Evolutionary conservation across 2,329 filamentous ascomycete genomes (phyloP).

Genomic region (Fonsecaea nubica): DNA sequence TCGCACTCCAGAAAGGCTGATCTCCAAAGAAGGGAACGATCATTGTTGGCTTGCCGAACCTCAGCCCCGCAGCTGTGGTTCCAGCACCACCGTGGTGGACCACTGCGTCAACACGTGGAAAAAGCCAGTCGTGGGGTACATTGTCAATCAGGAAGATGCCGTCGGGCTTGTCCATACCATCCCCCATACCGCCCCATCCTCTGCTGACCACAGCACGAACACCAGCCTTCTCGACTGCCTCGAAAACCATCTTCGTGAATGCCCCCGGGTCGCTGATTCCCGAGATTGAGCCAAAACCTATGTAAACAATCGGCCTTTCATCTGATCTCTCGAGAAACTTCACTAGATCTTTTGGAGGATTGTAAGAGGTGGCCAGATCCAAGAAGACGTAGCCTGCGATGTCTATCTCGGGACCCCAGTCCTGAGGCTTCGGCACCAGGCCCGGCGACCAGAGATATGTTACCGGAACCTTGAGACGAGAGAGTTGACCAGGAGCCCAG

Average conservation of each 20-base stretch:
- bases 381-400: slow-evolving; percentile 63
- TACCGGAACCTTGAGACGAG: slow-evolving; percentile 75
- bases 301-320: slow-evolving; percentile 44
- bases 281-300: slow-evolving; percentile 47
- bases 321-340: slow-evolving; percentile 42
- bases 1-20: slow-evolving; percentile 56
- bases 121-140: slow-evolving; percentile 50
- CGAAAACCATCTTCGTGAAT: slow-evolving; percentile 47
- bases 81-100: slow-evolving; percentile 49
- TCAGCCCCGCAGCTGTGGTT: slow-evolving; percentile 47
- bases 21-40: slow-evolving; percentile 54
- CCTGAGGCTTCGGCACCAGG: slow-evolving; percentile 60
- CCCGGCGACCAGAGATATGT: slow-evolving; percentile 69
- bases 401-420: slow-evolving; percentile 62
- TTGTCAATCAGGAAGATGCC: slow-evolving; percentile 47
- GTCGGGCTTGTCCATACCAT: slow-evolving; percentile 42
- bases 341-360: slow-evolving; percentile 49
- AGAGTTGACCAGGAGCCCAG: slow-evolving; percentile 77
- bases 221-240: slow-evolving; percentile 44
- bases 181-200: slow-evolving; percentile 49
- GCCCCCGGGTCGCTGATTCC: slow-evolving; percentile 47
- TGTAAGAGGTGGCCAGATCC: slow-evolving; percentile 55
- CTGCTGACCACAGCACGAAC: slow-evolving; percentile 48
- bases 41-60: slow-evolving; percentile 47
- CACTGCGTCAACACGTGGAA: slow-evolving; percentile 46